Percentiles rank a stretch among this genome's conserved stretches.
These are phyloP conservation scores for Luffa acutangula DNA, from an alignment of 306 rosid species.

Conservation along the genomic window DNA sequence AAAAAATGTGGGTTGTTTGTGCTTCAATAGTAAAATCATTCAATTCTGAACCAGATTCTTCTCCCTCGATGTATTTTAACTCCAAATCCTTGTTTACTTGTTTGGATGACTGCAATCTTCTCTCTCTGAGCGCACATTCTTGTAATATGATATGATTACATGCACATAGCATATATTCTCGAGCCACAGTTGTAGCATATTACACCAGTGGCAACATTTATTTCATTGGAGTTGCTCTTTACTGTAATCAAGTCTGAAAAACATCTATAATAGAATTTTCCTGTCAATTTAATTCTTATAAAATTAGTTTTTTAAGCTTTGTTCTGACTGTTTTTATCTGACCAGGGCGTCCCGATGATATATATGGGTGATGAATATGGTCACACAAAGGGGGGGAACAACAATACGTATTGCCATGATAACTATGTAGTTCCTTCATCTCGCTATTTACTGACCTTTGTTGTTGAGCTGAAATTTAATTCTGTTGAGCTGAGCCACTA, in stretches of 20 bases:
- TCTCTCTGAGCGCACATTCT: background rate
- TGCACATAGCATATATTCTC: background rate
- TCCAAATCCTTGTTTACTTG: background rate
- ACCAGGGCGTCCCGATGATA: slow-evolving; percentile 95
- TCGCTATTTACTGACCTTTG: slow-evolving; percentile 2
- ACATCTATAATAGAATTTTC: background rate
- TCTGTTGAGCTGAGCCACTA: slow-evolving; percentile 3
- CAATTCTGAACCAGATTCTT: background rate
- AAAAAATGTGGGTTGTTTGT: background rate
- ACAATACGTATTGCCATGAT: slow-evolving; percentile 97
- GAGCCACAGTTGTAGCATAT: background rate
- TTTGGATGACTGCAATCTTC: background rate
- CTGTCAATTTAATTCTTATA: background rate
- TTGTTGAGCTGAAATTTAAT: background rate
- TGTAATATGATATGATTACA: background rate
- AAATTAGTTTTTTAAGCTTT: background rate
- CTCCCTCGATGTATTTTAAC: background rate
- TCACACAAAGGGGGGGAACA: slow-evolving; percentile 96
- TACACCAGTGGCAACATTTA: background rate
- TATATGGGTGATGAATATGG: slow-evolving; percentile 96
- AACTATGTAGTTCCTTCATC: slow-evolving; percentile 50
- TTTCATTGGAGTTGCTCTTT: background rate
- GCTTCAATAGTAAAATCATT: background rate
- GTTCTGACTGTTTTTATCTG: slow-evolving; percentile 6
- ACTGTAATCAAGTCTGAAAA: background rate